These are phyloP conservation scores for Aspergillus chevalieri DNA, from an alignment of 2,329 filamentous ascomycete species.

Conservation along the genomic window DNA sequence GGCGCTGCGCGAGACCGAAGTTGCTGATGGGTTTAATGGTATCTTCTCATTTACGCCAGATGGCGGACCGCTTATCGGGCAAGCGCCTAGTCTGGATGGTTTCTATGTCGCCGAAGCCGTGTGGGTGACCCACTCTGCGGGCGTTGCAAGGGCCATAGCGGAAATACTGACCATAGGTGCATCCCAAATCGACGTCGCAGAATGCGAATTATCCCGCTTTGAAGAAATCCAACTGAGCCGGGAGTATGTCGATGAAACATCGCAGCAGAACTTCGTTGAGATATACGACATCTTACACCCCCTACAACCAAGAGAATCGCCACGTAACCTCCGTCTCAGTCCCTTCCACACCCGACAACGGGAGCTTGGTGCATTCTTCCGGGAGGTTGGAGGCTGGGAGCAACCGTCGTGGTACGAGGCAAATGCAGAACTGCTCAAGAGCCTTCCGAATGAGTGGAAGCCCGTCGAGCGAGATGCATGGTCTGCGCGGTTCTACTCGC, in stretches of 20 bases:
- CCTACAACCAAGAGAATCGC: slow-evolving; percentile 51
- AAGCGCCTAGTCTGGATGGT: slow-evolving; percentile 52
- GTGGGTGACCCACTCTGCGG: slow-evolving; percentile 62
- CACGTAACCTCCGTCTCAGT: slow-evolving; percentile 53
- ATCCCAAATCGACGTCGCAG: slow-evolving; percentile 52
- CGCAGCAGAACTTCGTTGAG: slow-evolving; percentile 57
- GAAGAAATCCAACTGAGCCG: slow-evolving; percentile 55
- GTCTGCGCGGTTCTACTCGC: slow-evolving; percentile 53
- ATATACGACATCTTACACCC: slow-evolving; percentile 62
- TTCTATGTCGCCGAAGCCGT: slow-evolving; percentile 62
- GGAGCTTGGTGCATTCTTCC: slow-evolving; percentile 49
- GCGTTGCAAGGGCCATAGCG: slow-evolving; percentile 56
- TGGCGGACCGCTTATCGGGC: slow-evolving; percentile 55
- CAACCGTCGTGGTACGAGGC: slow-evolving; percentile 58
- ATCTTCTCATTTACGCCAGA: slow-evolving; percentile 63
- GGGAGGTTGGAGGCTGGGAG: slow-evolving; percentile 57
- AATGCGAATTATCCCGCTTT: slow-evolving; percentile 56
- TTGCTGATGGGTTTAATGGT: slow-evolving; percentile 59
- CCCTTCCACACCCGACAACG: slow-evolving; percentile 52
- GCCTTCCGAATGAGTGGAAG: slow-evolving; percentile 50
- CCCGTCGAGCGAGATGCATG: slow-evolving; percentile 53
- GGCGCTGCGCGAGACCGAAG: slow-evolving; percentile 43
- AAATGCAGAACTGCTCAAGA: slow-evolving; percentile 48
- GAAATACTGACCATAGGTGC: slow-evolving; percentile 53
- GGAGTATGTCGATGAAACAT: slow-evolving; percentile 53